A percentile compares a stretch with the other conserved stretches of the same genome.
phyloP scores from a whole-genome alignment of 345 rosid genomes.

The Noccaea caerulescens region DNA sequence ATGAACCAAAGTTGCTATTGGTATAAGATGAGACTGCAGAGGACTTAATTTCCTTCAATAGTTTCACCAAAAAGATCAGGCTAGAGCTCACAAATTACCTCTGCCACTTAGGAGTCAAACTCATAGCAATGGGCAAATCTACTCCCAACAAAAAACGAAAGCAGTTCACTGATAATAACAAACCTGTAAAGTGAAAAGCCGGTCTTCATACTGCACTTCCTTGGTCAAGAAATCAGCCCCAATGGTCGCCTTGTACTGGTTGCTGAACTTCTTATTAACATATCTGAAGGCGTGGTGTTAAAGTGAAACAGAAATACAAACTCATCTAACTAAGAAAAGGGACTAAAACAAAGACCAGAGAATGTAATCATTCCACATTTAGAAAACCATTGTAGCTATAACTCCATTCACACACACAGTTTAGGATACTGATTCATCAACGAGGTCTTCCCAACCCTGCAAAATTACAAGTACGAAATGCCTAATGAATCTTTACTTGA shows the following conservation, averaged over 20 bases:
- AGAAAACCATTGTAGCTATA: neutral
- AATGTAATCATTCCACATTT: neutral
- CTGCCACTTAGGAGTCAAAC: neutral
- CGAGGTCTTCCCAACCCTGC: conserved; percentile 95
- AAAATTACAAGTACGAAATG: conserved; percentile 14
- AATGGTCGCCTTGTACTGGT: conserved; percentile 94
- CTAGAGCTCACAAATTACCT: conserved; percentile 5
- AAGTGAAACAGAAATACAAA: conserved; percentile 40
- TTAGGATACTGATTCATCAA: conserved; percentile 95
- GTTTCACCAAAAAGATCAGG: neutral
- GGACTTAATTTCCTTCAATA: neutral
- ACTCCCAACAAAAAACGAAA: neutral
- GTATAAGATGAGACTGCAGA: neutral
- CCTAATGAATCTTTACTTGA: neutral
- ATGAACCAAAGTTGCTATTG: neutral
- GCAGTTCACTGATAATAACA: neutral
- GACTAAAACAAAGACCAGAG: neutral
- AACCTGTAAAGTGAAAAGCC: conserved; percentile 94
- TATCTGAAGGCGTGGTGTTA: conserved; percentile 57
- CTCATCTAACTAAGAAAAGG: neutral
- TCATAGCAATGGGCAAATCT: neutral
- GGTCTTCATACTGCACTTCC: conserved; percentile 90
- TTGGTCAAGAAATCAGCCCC: conserved; percentile 96
- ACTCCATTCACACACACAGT: neutral
- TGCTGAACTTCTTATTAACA: conserved; percentile 90